These are phyloP conservation scores for Zizania latifolia DNA, from an alignment of 176 grass and related monocot species.

Conservation along the genomic window DNA sequence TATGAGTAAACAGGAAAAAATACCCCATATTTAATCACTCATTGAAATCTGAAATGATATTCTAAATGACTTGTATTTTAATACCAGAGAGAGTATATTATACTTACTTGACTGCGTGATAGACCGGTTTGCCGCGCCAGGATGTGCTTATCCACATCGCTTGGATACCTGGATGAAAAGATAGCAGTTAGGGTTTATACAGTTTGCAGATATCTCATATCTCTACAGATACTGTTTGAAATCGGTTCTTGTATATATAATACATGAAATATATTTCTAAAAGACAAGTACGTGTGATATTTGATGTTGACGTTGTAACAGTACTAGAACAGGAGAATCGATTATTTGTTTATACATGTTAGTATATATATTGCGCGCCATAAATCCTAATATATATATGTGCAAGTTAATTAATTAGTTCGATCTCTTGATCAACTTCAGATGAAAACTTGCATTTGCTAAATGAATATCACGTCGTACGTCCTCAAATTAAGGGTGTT, in stretches of 20 bases:
- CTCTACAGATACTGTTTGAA: not conserved
- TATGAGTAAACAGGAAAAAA: too few relatives aligned
- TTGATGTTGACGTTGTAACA: slow-evolving; percentile 40
- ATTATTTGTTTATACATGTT: not conserved
- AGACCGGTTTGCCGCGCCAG: slow-evolving; percentile 70
- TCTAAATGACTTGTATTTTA: too few relatives aligned
- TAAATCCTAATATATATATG: not conserved
- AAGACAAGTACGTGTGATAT: slow-evolving; percentile 28
- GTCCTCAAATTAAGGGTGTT: too few relatives aligned
- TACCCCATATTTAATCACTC: too few relatives aligned
- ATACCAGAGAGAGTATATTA: not conserved
- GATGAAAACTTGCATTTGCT: not conserved
- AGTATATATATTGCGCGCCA: not conserved
- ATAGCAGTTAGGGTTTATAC: not conserved
- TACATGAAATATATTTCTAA: slow-evolving; percentile 18
- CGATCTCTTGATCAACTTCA: not conserved
- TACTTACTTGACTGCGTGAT: slow-evolving; percentile 62
- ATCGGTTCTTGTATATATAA: not conserved
- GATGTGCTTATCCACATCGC: slow-evolving; percentile 80
- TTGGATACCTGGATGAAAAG: slow-evolving; percentile 55
- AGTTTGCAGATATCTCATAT: not conserved
- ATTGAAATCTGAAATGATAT: too few relatives aligned
- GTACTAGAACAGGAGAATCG: not conserved
- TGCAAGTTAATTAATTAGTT: not conserved
- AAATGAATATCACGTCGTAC: not conserved